These are phyloP conservation scores for Cercophora scortea DNA, from an alignment of 495 filamentous ascomycete genomes.

Conservation along the genomic window DNA sequence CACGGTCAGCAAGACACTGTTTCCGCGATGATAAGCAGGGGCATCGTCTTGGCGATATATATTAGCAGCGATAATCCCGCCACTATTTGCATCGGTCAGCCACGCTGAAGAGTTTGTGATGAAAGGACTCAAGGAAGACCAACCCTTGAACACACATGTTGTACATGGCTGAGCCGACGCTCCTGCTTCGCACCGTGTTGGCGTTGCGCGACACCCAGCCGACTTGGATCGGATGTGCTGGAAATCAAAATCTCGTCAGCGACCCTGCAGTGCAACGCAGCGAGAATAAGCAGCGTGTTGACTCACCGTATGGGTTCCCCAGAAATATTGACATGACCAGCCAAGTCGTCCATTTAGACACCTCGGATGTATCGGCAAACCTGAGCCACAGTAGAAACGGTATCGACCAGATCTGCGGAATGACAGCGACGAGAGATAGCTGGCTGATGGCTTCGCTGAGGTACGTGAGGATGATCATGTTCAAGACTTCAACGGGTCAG, in stretches of 20 bases:
- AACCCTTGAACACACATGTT: slow-evolving; percentile 67
- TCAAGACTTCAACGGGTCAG: slow-evolving; percentile 35
- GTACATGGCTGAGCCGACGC: slow-evolving; percentile 57
- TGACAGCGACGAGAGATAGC: slow-evolving; percentile 40
- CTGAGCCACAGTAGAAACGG: slow-evolving; percentile 46
- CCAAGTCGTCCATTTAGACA: slow-evolving; percentile 46
- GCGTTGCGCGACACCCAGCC: slow-evolving; percentile 31
- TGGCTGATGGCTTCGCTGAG: slow-evolving; percentile 49
- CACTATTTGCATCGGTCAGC: slow-evolving; percentile 9
- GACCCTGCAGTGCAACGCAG: background rate
- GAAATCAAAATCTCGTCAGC: background rate
- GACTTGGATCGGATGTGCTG: slow-evolving; percentile 35
- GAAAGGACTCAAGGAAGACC: slow-evolving; percentile 23
- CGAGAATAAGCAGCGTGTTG: background rate
- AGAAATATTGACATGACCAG: slow-evolving; percentile 50
- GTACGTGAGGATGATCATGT: slow-evolving; percentile 40
- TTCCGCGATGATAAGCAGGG: slow-evolving; percentile 60
- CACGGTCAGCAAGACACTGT: slow-evolving; percentile 54
- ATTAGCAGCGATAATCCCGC: slow-evolving; percentile 45
- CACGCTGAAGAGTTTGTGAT: slow-evolving; percentile 39
- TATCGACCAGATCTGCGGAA: slow-evolving; percentile 49
- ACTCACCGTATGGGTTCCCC: slow-evolving; percentile 46
- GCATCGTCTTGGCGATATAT: slow-evolving; percentile 60
- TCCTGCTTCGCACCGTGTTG: slow-evolving; percentile 51
- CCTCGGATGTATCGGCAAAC: slow-evolving; percentile 30